Evolutionary conservation across 495 filamentous ascomycete species (phyloP), one percentile per base, ranked within the genome.

Genomic region (Daldinia bambusicola): DNA sequence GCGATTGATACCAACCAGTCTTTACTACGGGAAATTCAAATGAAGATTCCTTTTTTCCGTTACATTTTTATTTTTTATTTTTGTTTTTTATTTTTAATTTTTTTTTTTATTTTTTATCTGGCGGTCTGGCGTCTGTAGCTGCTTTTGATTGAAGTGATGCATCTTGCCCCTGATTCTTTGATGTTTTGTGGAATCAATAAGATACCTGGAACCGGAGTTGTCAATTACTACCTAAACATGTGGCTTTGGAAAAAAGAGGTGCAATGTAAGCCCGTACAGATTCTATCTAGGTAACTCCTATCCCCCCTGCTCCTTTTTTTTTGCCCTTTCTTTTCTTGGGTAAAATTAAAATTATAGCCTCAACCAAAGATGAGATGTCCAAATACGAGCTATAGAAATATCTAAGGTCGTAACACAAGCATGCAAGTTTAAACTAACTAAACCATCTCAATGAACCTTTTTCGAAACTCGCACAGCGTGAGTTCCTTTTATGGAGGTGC

Each of bases 1-100:
- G 63, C 62, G 63, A 61, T 9, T 52, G 58, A 64, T 72, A 72
- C 69, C 63, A 68, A 67, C 59, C 70, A 36, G 65, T 69, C 70
- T 61, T 63, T 65, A 26, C 26, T 26, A 72, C 56, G 40, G 55
- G 60, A 61, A 63, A 69, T 64, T 59, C 31, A 66, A 63, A 56
- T 55, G 38, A 43, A 32, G 22, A 61, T 73, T 73, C 70, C 12
- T 73, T 64, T 72, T 64, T 72, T 68, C 52, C 51, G 30, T 50
- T 38, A 9, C 9, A 10, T 0, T 4, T 26, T 0, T 36, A 2
- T 36, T 43, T 43, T 14, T 18, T 14, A 52, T n/a, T 8, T 53
- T 53, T 32, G 0, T 0, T 4, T 26, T 0, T 36, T 36, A 2
- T 43, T 43, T 14, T 18, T 14, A 10, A 12, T 4, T 26, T 0